phyloP scores from a whole-genome alignment of 2,329 filamentous ascomycete species.

The Fonsecaea erecta region DNA sequence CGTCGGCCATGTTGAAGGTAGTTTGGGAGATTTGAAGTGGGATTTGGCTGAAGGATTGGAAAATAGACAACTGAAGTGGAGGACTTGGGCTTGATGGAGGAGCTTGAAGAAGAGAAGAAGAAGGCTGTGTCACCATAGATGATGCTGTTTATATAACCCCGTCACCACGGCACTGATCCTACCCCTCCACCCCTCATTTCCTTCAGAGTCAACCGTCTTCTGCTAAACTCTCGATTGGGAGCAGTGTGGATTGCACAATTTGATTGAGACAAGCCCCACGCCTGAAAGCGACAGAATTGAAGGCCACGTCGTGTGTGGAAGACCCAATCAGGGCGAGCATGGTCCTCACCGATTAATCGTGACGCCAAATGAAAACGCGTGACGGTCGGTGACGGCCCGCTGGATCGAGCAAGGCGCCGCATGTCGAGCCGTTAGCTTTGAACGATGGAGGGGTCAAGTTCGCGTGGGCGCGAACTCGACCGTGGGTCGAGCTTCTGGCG shows the following conservation, averaged over 20 bases:
- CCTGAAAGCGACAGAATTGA: slow-evolving; percentile 19
- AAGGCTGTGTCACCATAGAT: slow-evolving; percentile 8
- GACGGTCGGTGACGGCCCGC: slow-evolving; percentile 31
- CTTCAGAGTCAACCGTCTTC: neutral
- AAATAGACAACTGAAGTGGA: neutral
- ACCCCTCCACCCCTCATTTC: slow-evolving; percentile 32
- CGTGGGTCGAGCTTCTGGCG: slow-evolving; percentile 22
- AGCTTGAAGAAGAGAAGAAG: slow-evolving; percentile 3
- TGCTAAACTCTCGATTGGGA: slow-evolving; percentile 11
- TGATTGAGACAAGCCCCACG: slow-evolving; percentile 21
- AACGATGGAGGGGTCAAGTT: slow-evolving; percentile 23
- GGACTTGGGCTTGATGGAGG: slow-evolving; percentile 1
- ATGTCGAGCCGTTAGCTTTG: slow-evolving; percentile 14
- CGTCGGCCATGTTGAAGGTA: slow-evolving; percentile 32
- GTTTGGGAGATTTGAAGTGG: neutral
- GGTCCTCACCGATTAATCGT: slow-evolving; percentile 29
- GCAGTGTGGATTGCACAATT: slow-evolving; percentile 23
- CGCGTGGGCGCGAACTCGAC: slow-evolving; percentile 25
- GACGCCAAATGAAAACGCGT: slow-evolving; percentile 27
- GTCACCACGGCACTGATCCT: slow-evolving; percentile 1
- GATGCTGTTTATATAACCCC: slow-evolving; percentile 33
- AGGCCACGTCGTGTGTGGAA: slow-evolving; percentile 16
- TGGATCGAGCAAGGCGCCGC: slow-evolving; percentile 32
- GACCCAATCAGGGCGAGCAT: slow-evolving; percentile 23
- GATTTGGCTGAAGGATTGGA: slow-evolving; percentile 3